phyloP scores from a whole-genome alignment of 257 asterid species.

The Sherardia arvensis region DNA sequence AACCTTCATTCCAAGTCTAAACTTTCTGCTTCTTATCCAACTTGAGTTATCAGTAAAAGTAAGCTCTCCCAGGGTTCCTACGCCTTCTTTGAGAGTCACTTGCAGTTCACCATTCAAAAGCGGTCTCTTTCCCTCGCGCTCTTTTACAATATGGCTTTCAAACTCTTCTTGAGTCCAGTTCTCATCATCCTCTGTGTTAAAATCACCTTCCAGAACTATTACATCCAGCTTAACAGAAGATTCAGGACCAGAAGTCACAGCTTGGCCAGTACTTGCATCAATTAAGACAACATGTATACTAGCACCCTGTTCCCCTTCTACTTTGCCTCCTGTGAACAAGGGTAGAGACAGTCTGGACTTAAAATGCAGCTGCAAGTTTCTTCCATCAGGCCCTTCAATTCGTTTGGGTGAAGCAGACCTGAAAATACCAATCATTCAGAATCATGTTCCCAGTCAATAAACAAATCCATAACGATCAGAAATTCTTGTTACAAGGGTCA shows the following conservation, averaged over 20 bases:
- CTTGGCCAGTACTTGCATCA: slow-evolving; percentile 70
- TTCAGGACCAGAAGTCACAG: slow-evolving; percentile 77
- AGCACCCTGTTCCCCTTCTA: slow-evolving; percentile 98
- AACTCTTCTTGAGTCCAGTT: slow-evolving; percentile 87
- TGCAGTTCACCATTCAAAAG: slow-evolving; percentile 83
- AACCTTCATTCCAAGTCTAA: slow-evolving; percentile 88
- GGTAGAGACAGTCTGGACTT: slow-evolving; percentile 84
- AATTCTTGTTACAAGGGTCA: background rate
- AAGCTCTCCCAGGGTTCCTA: slow-evolving; percentile 89
- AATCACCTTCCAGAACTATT: slow-evolving; percentile 92
- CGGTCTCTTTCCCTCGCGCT: slow-evolving; percentile 95
- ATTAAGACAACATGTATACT: slow-evolving; percentile 67
- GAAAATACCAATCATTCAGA: slow-evolving; percentile 28
- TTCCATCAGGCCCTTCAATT: slow-evolving; percentile 86
- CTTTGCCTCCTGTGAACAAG: slow-evolving; percentile 93
- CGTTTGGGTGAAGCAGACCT: slow-evolving; percentile 89
- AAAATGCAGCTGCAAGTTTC: slow-evolving; percentile 83
- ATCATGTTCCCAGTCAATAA: background rate
- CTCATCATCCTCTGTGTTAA: slow-evolving; percentile 76
- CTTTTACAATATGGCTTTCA: slow-evolving; percentile 87
- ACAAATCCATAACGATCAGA: background rate
- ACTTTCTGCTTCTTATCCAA: slow-evolving; percentile 96
- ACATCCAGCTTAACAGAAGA: slow-evolving; percentile 77
- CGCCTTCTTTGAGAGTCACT: slow-evolving; percentile 91
- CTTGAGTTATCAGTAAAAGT: slow-evolving; percentile 95